Evolutionary conservation across 2,329 filamentous ascomycete species (phyloP).

Genomic region (Meredithiella fracta): DNA sequence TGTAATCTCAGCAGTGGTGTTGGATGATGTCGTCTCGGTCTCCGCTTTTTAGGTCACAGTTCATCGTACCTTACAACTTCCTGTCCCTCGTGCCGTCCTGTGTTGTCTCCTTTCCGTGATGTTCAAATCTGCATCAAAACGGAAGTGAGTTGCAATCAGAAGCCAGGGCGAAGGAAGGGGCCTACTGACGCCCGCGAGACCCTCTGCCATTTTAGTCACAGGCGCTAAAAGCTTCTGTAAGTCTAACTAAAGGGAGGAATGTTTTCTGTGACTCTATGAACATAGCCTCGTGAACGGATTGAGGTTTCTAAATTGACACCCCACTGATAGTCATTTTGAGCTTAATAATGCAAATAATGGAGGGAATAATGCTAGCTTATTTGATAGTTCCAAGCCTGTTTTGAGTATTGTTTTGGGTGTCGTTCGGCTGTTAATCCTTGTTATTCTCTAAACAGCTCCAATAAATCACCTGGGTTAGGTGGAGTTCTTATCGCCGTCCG

Average conservation of each 20-base stretch:
- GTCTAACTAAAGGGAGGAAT: not conserved
- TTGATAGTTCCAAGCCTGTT: not conserved
- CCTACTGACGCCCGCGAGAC: too few species aligned
- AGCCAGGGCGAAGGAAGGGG: not conserved
- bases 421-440: not conserved
- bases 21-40: not conserved
- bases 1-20: not conserved
- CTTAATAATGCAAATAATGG: not conserved
- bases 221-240: too few species aligned
- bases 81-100: not conserved
- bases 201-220: too few species aligned
- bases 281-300: not conserved
- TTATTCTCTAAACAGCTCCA: not conserved
- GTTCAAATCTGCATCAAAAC: not conserved
- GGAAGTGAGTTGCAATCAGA: not conserved
- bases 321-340: not conserved
- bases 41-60: not conserved
- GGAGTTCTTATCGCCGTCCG: not conserved
- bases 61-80: slow-evolving; percentile 3
- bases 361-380: not conserved
- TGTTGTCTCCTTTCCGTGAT: not conserved
- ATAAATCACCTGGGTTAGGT: not conserved
- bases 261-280: not conserved
- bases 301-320: not conserved
- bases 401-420: not conserved